phyloP scores from a whole-genome alignment of 225 moss, liverwort and hornwort genomes.

The Straminergon stramineum region DNA sequence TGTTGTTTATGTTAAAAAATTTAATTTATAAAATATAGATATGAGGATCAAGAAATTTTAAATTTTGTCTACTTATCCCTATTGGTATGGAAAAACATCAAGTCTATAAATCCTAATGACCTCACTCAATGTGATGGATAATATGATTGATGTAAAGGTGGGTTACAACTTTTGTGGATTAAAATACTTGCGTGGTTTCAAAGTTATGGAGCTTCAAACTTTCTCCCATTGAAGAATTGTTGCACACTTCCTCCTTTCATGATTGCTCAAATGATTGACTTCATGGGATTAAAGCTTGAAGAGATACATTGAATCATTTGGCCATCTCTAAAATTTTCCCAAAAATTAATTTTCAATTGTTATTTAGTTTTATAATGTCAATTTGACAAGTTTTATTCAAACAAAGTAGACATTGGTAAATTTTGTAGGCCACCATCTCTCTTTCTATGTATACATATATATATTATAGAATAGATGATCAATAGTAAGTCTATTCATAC shows the following conservation, averaged over 20 bases:
- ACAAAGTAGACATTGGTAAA: no score
- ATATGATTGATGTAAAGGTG: neutral
- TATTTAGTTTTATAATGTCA: neutral
- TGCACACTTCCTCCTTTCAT: neutral
- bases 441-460: no score
- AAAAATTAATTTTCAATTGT: neutral
- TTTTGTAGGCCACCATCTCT: no score
- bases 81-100: neutral
- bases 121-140: neutral
- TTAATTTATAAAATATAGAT: neutral
- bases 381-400: neutral
- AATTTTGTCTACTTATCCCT: neutral
- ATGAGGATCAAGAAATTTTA: neutral
- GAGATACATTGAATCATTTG: neutral
- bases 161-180: fast-evolving
- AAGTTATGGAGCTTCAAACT: neutral
- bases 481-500: no score
- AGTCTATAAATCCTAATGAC: neutral
- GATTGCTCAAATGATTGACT: neutral
- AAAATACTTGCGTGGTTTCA: neutral
- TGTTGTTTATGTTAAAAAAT: neutral
- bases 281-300: no score
- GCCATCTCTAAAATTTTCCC: neutral
- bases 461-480: no score
- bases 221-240: neutral